Percentiles rank a stretch among this genome's conserved stretches.
phyloP scores from a whole-genome alignment of 768 basidiomycete species.

The Kwoniella sp. region DNA sequence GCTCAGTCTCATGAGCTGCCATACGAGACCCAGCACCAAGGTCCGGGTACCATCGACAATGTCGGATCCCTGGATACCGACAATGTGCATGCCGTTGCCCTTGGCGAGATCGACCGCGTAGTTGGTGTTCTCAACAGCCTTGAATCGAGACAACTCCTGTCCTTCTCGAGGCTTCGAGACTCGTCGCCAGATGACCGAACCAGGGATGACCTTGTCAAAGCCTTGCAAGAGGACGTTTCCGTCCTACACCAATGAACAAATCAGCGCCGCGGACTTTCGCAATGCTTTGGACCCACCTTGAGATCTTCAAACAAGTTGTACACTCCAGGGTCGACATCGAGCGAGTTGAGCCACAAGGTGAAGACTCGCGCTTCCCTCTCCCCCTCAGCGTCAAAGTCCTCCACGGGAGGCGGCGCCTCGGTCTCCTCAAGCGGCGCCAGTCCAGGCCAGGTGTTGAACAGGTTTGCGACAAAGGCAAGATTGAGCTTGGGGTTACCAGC shows the following conservation, averaged over 20 bases:
- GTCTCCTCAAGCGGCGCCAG: conserved; percentile 90
- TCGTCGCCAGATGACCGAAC: conserved; percentile 87
- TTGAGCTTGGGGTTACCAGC: conserved; percentile 95
- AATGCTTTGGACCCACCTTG: conserved; percentile 55
- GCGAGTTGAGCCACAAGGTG: conserved; percentile 94
- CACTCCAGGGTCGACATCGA: conserved; percentile 92
- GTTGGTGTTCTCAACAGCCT: conserved; percentile 97
- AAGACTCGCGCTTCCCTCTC: conserved; percentile 97
- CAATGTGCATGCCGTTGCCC: conserved; percentile 88
- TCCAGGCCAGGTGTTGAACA: conserved; percentile 97
- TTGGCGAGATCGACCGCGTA: conserved; percentile 89
- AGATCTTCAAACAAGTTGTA: conserved; percentile 96
- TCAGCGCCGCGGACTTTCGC: too few species aligned
- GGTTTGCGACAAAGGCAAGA: conserved; percentile 88
- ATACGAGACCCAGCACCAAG: conserved; percentile 88
- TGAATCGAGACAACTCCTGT: conserved; percentile 84
- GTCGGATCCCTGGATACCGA: conserved; percentile 96
- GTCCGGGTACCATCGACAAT: conserved; percentile 92
- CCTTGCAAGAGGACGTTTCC: conserved; percentile 88
- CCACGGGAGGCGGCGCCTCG: conserved; percentile 80
- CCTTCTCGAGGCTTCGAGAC: conserved; percentile 89
- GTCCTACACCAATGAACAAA: conserved; percentile 51
- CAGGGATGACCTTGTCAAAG: conserved; percentile 91
- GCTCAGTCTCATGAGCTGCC: conserved; percentile 91
- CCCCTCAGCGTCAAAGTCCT: conserved; percentile 98